phyloP scores from a whole-genome alignment of 1,284 basidiomycete genomes.

The Ustilago hordei region DNA sequence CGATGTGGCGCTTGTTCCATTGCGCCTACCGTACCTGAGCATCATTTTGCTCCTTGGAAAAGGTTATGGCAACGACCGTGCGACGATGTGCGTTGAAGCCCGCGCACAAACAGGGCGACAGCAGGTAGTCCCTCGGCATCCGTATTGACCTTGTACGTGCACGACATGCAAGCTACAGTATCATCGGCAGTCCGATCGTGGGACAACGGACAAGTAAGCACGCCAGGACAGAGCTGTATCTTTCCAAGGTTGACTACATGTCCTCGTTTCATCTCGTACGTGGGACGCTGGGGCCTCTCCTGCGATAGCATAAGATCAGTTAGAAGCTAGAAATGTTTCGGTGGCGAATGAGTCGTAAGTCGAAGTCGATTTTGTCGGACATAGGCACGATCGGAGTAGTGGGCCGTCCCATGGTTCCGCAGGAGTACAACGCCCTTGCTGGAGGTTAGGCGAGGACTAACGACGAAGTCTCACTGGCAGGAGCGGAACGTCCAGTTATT shows the following conservation, averaged over 20 bases:
- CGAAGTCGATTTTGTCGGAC: background rate
- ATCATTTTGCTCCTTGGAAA: background rate
- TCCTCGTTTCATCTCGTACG: constrained; percentile 9
- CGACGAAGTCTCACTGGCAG: background rate
- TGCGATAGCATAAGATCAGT: background rate
- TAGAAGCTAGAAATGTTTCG: background rate
- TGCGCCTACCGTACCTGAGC: background rate
- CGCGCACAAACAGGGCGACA: background rate
- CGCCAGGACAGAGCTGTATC: background rate
- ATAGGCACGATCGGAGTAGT: background rate
- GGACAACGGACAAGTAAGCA: background rate
- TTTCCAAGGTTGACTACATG: background rate
- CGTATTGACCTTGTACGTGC: background rate
- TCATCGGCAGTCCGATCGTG: background rate
- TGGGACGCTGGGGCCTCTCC: background rate
- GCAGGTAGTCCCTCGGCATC: background rate
- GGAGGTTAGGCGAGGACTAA: background rate
- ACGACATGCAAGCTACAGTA: background rate
- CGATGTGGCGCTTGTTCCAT: background rate
- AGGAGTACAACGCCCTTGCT: background rate
- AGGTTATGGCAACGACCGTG: background rate
- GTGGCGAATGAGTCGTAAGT: background rate
- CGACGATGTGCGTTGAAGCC: background rate
- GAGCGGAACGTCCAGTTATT: background rate
- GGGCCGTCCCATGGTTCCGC: background rate